Percentiles rank a stretch among this genome's conserved stretches.
These are phyloP conservation scores for Onygena corvina DNA, from an alignment of 2,329 filamentous ascomycete genomes.

Conservation along the genomic window DNA sequence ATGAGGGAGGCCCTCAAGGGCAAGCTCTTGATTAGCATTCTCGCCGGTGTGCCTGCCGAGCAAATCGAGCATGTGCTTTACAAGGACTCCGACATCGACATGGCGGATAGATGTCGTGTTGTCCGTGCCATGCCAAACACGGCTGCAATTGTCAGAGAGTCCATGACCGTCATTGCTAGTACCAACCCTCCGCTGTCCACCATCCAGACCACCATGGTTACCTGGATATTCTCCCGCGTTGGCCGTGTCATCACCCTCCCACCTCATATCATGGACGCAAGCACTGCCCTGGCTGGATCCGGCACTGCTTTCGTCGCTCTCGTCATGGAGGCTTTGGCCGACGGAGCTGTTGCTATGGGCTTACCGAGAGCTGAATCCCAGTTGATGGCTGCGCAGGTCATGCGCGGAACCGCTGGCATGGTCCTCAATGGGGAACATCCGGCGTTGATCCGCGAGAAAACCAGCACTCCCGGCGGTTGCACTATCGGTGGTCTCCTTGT, in stretches of 20 bases:
- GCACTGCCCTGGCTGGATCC: constrained; percentile 48
- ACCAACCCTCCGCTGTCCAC: constrained; percentile 36
- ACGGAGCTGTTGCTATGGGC: constrained; percentile 52
- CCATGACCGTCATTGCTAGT: constrained; percentile 68
- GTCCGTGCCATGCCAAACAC: constrained; percentile 80
- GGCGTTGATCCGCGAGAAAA: constrained; percentile 48
- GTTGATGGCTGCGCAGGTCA: constrained; percentile 50
- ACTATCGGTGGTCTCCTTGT: constrained; percentile 51
- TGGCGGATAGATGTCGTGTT: constrained; percentile 37
- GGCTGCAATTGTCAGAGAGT: constrained; percentile 63
- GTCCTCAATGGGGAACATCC: constrained; percentile 49
- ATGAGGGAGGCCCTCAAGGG: constrained; percentile 62
- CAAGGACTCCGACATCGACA: constrained; percentile 36
- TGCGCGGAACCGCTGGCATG: constrained; percentile 48
- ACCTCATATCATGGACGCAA: constrained; percentile 44
- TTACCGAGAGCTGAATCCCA: constrained; percentile 48
- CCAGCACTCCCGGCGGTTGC: constrained; percentile 50
- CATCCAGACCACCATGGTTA: constrained; percentile 35
- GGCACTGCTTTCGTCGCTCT: constrained; percentile 51
- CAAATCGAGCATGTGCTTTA: constrained; percentile 57
- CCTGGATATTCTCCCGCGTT: constrained; percentile 46
- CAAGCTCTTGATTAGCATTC: constrained; percentile 71
- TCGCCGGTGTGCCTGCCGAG: constrained; percentile 59
- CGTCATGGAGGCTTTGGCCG: constrained; percentile 47
- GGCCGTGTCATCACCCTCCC: constrained; percentile 41